Evolutionary conservation across 192 early-diverging fungal genomes (phyloP), one percentile per base, ranked within the genome.

Genomic region (Podila minutissima): DNA sequence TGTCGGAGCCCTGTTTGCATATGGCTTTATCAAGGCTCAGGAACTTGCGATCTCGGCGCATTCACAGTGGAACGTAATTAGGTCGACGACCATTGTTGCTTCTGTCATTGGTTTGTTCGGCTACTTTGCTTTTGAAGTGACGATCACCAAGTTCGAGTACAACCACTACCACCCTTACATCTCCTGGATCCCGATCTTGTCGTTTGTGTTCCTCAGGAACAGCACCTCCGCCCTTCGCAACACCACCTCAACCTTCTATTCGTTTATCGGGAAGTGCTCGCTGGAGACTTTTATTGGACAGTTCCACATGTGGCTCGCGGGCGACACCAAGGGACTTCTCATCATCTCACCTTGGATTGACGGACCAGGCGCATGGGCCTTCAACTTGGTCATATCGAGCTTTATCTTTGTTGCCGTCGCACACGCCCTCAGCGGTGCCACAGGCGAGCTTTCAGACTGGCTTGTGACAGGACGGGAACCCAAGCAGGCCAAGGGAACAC

Each of bases 231-330:
- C 35, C 8, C 72, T 92, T 65, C 85, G 94, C 9, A 75, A 83
- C n/a, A 87, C 79, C 5, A 81, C 87, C 19, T 91, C 88, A 49
- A 53, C 74, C 0, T 87, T 89, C 48, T 92, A 89, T 76, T 46
- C 84, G 0, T 89, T 86, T 35, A 83, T 91, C 33, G 94, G 92
- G 5, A 83, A 83, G 31, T 89, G 88, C 66, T 92, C 89, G 9
- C 74, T 95, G 12, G 94, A 95, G 74, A 91, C 90, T 29, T 95
- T 93, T 66, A 90, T 95, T 74, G 89, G 91, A 10, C 92, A 95
- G 83, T 93, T 91, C 72, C 94, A 95, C 66, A 82, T 94, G 65
- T 95, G 91, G 87, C 74, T 95, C 51, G 94, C 89, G 2, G 89
- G 87, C 4, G 94, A 95, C 53, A 95, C 92, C 31, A 91, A 92